Evolutionary conservation across 2,329 filamentous ascomycete species (phyloP), one percentile per base, ranked within the genome.

Genomic region (Alternaria dauci): DNA sequence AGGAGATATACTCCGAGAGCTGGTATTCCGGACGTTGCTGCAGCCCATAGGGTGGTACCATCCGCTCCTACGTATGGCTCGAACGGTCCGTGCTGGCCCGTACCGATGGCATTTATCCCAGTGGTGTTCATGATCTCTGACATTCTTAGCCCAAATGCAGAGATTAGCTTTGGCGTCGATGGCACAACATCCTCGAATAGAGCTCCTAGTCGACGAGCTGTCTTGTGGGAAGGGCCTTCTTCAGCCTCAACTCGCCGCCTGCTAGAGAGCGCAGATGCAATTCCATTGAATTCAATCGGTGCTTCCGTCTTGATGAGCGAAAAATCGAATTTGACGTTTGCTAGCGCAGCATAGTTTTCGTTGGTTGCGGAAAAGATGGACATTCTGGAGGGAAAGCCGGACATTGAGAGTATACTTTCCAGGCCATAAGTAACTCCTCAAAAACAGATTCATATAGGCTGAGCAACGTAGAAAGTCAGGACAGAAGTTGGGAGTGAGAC

Each of bases 261-360:
- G 1, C 20, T 18, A 0, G 80, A 78, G 0, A 84, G 58, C 0
- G 58, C 38, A 0, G 54, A 41, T 0, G 78, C 79, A 0, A 83
- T 28, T 0, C 43, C 66, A 18, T 68, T 62, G 39, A 73, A 82
- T 57, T 82, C 81, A 11, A 51, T 52, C 0, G 81, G 81, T 0
- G 81, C 78, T 54, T 82, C 77, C 2, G 74, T 52, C 58, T 81
- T 82, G 39, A 80, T 55, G 0, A 83, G 59, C 0, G 78, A 71
- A 58, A 83, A 83, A 53, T 83, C 80, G 57, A 82, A 76, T 55
- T 83, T 82, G 59, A 81, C 11, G 23, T 69, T 68, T 25, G 63
- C 67, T 8, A 54, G 30, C 5, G 67, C 63, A 3, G 65, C 28
- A 5, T 58, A 66, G 16, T 58, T 32, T 26, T 69, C 67, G 54